Evolutionary conservation across 106 monocot genomes (phyloP), one percentile per base, ranked within the genome.

Genomic region (Narthecium ossifragum): DNA sequence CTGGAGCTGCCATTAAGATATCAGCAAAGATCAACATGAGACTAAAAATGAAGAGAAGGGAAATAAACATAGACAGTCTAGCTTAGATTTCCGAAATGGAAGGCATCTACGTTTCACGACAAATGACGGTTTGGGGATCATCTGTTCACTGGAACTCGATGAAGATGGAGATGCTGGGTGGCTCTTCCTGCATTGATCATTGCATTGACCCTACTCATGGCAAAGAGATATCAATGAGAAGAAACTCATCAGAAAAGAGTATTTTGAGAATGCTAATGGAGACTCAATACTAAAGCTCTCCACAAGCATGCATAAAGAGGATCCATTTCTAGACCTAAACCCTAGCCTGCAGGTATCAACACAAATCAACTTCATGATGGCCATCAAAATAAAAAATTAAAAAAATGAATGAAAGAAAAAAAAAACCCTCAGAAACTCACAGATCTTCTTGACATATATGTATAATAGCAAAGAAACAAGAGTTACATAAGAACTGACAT

Each of bases 1-100:
- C 93, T 0, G 88, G 93, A 31, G 93, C 93, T 93, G 83, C 57
- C 34, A 66, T 51, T 20, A 62, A 61, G 34, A 26, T 20, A 57
- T 34, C 27, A 45, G 33, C 5, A 14, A 50, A 12, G 66, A 72
- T 54, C 5, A 51, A 40, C 17, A 37, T 26, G 29, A 14, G 8
- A 24, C 3, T 9, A 15, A 59, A 52, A 14, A 49, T 37, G 5
- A 9, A 37, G 1, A 52, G 34, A 57, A 34, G 34, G 21, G 0
- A 1, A 5, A 57, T 34, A 34, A 57, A 57, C 7, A 14, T 34
- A 23, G 15, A 56, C 36, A 58, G n/a, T 17, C 34, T 58, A 52
- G 27, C 2, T 52, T 23, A 28, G 24, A 50, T 50, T 11, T 26
- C 13, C 6, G 24, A 52, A 27, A 52, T 20, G 22, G 51, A 25